Evolutionary conservation across 2,329 filamentous ascomycete genomes (phyloP).

Genomic region (Fusarium agapanthi): DNA sequence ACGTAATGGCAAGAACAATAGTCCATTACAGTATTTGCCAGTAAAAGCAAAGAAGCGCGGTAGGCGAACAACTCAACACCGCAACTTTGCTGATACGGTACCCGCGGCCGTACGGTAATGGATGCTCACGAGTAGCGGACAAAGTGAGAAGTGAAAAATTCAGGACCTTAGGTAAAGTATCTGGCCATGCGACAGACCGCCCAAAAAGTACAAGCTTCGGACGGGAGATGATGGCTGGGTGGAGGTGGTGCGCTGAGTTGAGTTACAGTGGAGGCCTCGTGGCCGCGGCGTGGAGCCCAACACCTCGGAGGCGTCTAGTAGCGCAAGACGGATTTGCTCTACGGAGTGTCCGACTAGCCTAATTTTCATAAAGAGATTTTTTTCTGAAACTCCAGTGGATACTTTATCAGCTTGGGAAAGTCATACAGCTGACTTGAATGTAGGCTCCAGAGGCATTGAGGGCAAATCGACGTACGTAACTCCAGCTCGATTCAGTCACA

Average conservation of each 20-base stretch:
- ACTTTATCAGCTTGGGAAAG: conserved; percentile 4
- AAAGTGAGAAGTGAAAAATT: conserved; percentile 9
- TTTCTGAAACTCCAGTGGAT: conserved; percentile 39
- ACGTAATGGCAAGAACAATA: neutral
- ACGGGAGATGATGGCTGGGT: conserved; percentile 23
- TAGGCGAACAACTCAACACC: conserved; percentile 40
- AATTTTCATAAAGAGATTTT: conserved; percentile 16
- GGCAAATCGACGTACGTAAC: conserved; percentile 16
- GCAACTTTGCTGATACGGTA: conserved; percentile 27
- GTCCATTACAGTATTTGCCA: neutral
- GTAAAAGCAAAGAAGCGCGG: conserved; percentile 38
- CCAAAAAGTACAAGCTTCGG: conserved; percentile 22
- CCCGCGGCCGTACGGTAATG: neutral
- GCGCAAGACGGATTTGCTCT: conserved; percentile 30
- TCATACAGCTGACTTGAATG: neutral
- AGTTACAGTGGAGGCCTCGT: conserved; percentile 34
- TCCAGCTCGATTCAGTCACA: neutral
- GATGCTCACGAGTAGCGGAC: conserved; percentile 20
- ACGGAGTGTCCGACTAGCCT: conserved; percentile 23
- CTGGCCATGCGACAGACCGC: conserved; percentile 21
- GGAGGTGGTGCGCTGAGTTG: conserved; percentile 30
- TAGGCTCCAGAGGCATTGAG: neutral
- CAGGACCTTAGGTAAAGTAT: neutral
- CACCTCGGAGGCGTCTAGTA: conserved; percentile 35
- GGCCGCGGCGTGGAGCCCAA: conserved; percentile 36